A percentile compares a stretch with the other conserved stretches of the same genome.
These are phyloP conservation scores for Arthroderma sp. DNA, from an alignment of 2,329 filamentous ascomycete species.

Conservation along the genomic window DNA sequence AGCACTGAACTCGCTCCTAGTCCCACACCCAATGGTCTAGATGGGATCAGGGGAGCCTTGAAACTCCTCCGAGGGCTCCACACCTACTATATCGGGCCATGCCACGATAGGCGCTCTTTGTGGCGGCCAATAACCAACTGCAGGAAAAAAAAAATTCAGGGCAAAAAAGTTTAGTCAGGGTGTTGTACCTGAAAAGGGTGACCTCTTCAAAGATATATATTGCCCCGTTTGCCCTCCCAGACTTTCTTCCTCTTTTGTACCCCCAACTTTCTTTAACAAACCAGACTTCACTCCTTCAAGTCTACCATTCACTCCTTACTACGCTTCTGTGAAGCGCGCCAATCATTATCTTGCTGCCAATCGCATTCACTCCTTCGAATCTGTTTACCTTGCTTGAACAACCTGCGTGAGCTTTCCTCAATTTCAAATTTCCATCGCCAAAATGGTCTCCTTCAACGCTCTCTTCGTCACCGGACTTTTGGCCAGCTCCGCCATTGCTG, in stretches of 20 bases:
- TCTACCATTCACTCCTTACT: constrained; percentile 24
- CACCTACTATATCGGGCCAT: background rate
- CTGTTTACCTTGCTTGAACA: background rate
- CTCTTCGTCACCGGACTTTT: constrained; percentile 25
- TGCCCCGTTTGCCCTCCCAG: background rate
- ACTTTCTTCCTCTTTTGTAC: constrained; percentile 3
- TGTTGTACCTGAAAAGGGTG: background rate
- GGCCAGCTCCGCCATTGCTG: constrained; percentile 25
- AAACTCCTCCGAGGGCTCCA: background rate
- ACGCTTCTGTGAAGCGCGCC: constrained; percentile 15
- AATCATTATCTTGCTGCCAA: constrained; percentile 13
- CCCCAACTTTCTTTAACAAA: constrained; percentile 4
- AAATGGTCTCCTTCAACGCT: constrained; percentile 28
- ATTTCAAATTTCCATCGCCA: constrained; percentile 8
- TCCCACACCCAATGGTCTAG: background rate
- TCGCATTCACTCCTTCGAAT: constrained; percentile 9
- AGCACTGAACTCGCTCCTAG: background rate
- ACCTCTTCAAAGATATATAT: background rate
- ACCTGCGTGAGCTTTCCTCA: background rate
- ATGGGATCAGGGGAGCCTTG: background rate
- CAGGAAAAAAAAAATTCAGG: background rate
- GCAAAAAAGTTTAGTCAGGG: background rate
- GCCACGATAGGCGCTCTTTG: constrained; percentile 1
- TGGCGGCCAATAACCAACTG: background rate
- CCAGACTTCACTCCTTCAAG: constrained; percentile 14